phyloP scores from a whole-genome alignment of 805 yeast species.

The Allodekkera sacchari region DNA sequence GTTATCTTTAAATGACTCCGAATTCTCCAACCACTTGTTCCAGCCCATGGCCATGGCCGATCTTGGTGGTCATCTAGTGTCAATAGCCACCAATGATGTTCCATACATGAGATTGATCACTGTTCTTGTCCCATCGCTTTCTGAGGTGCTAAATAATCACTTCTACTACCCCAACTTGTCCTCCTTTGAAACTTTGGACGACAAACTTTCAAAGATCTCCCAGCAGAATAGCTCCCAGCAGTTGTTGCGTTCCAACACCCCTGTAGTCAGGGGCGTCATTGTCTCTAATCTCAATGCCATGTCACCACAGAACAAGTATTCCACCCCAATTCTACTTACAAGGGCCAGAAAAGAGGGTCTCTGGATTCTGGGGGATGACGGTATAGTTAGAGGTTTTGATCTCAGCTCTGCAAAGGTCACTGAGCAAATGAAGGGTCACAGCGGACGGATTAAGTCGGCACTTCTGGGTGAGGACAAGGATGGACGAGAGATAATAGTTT shows the following conservation, averaged over 20 bases:
- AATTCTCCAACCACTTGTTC: slow-evolving; percentile 57
- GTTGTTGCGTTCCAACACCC: slow-evolving; percentile 10
- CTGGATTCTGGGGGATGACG: slow-evolving; percentile 69
- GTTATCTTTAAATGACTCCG: slow-evolving; percentile 65
- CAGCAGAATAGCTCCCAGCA: not conserved
- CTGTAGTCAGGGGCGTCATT: slow-evolving; percentile 28
- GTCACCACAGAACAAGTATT: slow-evolving; percentile 64
- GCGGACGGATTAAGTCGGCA: slow-evolving; percentile 43
- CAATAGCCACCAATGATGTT: slow-evolving; percentile 67
- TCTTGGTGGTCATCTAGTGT: slow-evolving; percentile 25
- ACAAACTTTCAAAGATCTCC: not conserved
- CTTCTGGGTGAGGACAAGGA: slow-evolving; percentile 17
- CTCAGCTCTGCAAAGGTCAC: slow-evolving; percentile 29
- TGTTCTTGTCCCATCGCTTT: slow-evolving; percentile 32
- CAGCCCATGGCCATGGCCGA: slow-evolving; percentile 41
- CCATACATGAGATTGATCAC: slow-evolving; percentile 69
- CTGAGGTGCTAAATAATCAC: slow-evolving; percentile 10
- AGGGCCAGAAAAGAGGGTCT: slow-evolving; percentile 34
- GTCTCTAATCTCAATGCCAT: slow-evolving; percentile 37
- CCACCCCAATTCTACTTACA: slow-evolving; percentile 34
- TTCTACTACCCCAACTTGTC: not conserved
- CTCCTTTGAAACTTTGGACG: not conserved
- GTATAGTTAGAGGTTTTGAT: slow-evolving; percentile 52
- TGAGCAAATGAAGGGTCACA: slow-evolving; percentile 27
- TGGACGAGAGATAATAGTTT: slow-evolving; percentile 30